Evolutionary conservation across 2,329 filamentous ascomycete genomes (phyloP).

Genomic region (Aspergillus sp.): DNA sequence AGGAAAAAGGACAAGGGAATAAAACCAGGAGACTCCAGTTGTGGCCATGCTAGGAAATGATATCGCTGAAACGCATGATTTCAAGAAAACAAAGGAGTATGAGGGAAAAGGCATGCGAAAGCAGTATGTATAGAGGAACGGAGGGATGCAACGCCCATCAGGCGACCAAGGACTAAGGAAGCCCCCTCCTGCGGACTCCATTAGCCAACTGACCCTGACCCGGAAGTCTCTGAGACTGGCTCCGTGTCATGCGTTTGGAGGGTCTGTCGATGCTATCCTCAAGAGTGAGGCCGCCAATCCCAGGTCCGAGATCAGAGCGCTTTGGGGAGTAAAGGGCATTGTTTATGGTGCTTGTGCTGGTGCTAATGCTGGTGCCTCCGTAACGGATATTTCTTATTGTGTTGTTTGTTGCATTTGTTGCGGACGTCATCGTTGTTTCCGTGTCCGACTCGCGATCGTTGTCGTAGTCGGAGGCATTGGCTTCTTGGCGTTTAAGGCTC

Average conservation of each 20-base stretch:
- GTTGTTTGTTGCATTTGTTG: slow-evolving; percentile 38
- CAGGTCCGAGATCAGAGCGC: slow-evolving; percentile 38
- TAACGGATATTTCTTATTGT: slow-evolving; percentile 44
- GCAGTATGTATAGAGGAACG: neutral
- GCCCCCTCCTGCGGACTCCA: slow-evolving; percentile 21
- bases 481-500: slow-evolving; percentile 36
- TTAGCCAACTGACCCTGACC: slow-evolving; percentile 14
- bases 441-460: slow-evolving; percentile 42
- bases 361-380: slow-evolving; percentile 25
- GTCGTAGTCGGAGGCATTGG: slow-evolving; percentile 33
- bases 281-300: slow-evolving; percentile 38
- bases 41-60: neutral
- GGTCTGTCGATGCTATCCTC: slow-evolving; percentile 33
- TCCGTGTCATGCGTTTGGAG: slow-evolving; percentile 40
- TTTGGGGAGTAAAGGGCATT: slow-evolving; percentile 35
- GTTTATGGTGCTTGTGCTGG: slow-evolving; percentile 16
- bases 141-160: neutral
- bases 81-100: neutral
- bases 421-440: slow-evolving; percentile 41
- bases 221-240: slow-evolving; percentile 36
- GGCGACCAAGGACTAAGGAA: slow-evolving; percentile 15
- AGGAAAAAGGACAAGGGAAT: neutral
- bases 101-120: slow-evolving; percentile 2
- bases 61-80: neutral
- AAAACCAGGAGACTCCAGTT: neutral